Evolutionary conservation across 257 asterid species (phyloP), one percentile per base, ranked within the genome.

Genomic region (Penstemon davidsonii): DNA sequence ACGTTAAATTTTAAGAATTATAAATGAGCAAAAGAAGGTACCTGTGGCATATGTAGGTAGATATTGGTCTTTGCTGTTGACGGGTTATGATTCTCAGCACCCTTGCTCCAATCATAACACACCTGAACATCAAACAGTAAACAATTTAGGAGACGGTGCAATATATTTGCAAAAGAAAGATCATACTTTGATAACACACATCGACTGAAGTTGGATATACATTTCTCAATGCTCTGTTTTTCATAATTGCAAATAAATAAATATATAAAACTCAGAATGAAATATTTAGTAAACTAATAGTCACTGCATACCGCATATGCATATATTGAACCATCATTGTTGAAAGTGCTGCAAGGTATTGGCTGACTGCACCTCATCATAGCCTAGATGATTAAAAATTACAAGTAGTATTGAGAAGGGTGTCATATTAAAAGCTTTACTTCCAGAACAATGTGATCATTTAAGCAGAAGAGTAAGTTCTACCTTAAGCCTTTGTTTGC

Each of bases 81-180:
- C 51, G 99, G 99, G 75, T 90, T 93, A 70, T 90, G 96, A 70
- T 93, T 93, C 78, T 93, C 98, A 51, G 98, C 98, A 59, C 97
- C 98, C 87, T 93, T 93, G 87, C 96, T 81, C 99, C 99, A 93
- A 79, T 93, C 99, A 67, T 90, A 87, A 64, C 99, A 90, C 47
- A 88, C 96, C 97, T 90, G 74, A 64, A 64, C 40, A 38, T 41
- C 53, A 62, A 36, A 63, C 12, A 75, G 13, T 13, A 10, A 65
- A 55, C 18, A 38, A 13, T 5, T 8, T 47, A 56, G 60, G 45
- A 55, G 60, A 62, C 54, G 19, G 19, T 4, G 67, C 5, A 45
- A 15, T 18, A 25, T 55, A 62, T 44, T 18, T 44, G 36, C 18
- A 13, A 15, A 36, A 37, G 10, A 60, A 44, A 5, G 4, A 41